Evolutionary conservation across 2,329 filamentous ascomycete species (phyloP), one percentile per base, ranked within the genome.

Genomic region (Aspergillus melleus): DNA sequence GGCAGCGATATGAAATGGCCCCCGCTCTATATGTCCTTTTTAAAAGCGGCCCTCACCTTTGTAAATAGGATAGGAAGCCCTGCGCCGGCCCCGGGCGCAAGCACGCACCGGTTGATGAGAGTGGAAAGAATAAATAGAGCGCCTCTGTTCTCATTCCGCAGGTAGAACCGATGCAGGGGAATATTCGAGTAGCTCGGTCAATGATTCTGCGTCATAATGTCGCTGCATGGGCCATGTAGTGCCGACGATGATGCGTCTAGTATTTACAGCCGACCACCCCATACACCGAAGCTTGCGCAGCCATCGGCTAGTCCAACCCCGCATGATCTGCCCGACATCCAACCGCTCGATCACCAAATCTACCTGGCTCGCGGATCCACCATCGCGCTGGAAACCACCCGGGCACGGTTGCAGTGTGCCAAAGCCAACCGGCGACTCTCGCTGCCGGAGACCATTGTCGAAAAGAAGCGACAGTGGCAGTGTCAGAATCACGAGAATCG

Each of bases 321-420:
- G 16, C 51, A 53, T 54, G 55, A 63, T 53, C 54, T 61, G 12
- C 64, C 64, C 20, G 64, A 66, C 32, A 64, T 64, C n/a, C 63
- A 61, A 57, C 51, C 51, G 6, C 54, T 66, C 19, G 64, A 66
- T 54, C 62, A 66, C 44, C 59, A 63, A 36, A 66, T 66, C 49
- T 52, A 59, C 14, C 10, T 64, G 29, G 62, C 59, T 36, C 59
- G 54, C 20, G 64, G 22, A 22, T 22, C 22, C 22, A 22, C 22
- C 22, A 66, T 66, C 24, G 63, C 64, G 14, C 47, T 66, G 49
- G 64, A 66, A 54, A 65, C 61, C 26, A 65, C 61, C 16, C 63
- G 60, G 19, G 36, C 47, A 22, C 61, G 58, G 16, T 29, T 65
- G 19, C 61, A 58, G 55, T 19, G 20, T 10, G 58, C 49, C 19